Evolutionary conservation across 1,139 yeast genomes (phyloP).

Genomic region (Saccharomyces hybrid): DNA sequence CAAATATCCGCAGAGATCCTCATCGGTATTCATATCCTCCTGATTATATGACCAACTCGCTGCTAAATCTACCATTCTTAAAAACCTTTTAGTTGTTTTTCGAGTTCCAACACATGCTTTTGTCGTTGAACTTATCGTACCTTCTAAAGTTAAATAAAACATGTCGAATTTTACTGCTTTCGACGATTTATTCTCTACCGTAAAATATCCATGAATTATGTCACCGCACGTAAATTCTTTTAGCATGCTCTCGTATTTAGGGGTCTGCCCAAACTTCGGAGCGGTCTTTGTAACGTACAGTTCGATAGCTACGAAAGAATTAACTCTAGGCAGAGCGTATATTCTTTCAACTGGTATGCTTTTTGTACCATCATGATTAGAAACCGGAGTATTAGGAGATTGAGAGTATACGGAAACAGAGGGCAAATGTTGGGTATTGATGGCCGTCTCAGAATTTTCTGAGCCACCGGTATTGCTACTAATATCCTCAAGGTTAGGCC

Average conservation of each 20-base stretch:
- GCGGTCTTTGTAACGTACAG: conserved; percentile 7
- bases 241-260: conserved; percentile 8
- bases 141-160: neutral
- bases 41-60: conserved; percentile 36
- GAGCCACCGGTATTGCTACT: neutral
- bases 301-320: neutral
- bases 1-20: conserved; percentile 32
- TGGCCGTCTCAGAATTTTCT: neutral
- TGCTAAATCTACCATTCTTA: conserved; percentile 35
- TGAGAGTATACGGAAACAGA: neutral
- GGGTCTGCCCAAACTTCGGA: conserved; percentile 6
- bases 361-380: neutral
- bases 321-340: neutral
- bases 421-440: neutral
- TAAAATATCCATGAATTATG: conserved; percentile 1
- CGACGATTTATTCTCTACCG: neutral
- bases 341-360: neutral
- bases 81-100: conserved; percentile 23
- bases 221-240: conserved; percentile 8
- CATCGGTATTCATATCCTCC: conserved; percentile 33
- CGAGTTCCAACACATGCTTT: neutral
- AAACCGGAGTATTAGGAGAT: neutral
- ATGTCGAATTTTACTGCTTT: neutral
- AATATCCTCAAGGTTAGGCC: neutral
- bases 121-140: neutral